A percentile compares a stretch with the other conserved stretches of the same genome.
phyloP scores from a whole-genome alignment of 192 early-diverging fungal species.

The Jimgerdemannia lactiflua region DNA sequence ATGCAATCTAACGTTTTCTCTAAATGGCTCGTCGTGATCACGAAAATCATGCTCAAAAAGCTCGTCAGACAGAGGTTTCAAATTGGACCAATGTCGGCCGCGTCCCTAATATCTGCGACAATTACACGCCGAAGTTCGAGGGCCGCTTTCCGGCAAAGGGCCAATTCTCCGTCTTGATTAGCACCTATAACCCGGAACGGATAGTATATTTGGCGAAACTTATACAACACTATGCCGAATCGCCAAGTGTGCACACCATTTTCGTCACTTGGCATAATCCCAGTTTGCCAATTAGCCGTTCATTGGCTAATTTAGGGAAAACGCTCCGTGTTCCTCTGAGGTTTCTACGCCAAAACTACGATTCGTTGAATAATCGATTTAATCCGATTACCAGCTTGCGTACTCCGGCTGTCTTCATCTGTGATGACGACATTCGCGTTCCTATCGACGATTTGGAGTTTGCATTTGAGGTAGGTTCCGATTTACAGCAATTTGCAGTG shows the following conservation, averaged over 20 bases:
- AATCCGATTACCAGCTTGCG: constrained; percentile 17
- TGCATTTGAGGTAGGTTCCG: constrained; percentile 15
- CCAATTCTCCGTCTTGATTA: constrained; percentile 24
- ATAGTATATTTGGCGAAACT: constrained; percentile 21
- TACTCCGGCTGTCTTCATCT: constrained; percentile 16
- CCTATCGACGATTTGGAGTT: constrained; percentile 13
- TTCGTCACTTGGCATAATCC: constrained; percentile 41
- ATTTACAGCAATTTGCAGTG: too few relatives aligned
- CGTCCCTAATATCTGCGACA: constrained; percentile 11
- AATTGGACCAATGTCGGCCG: constrained; percentile 13
- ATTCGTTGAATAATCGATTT: constrained; percentile 31
- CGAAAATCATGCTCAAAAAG: background rate
- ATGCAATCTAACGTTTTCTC: too few relatives aligned
- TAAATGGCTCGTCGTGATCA: background rate
- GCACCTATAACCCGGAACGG: constrained; percentile 29
- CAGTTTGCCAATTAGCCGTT: constrained; percentile 10
- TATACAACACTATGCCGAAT: constrained; percentile 19
- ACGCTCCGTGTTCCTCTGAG: constrained; percentile 5
- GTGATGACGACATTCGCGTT: constrained; percentile 25
- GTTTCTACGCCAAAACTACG: constrained; percentile 17
- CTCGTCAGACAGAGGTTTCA: background rate
- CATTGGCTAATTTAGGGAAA: constrained; percentile 10
- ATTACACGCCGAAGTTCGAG: background rate
- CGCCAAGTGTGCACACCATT: constrained; percentile 17
- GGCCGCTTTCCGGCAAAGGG: constrained; percentile 13